phyloP scores from a whole-genome alignment of 768 basidiomycete genomes.

The Tephrocybe rancida region DNA sequence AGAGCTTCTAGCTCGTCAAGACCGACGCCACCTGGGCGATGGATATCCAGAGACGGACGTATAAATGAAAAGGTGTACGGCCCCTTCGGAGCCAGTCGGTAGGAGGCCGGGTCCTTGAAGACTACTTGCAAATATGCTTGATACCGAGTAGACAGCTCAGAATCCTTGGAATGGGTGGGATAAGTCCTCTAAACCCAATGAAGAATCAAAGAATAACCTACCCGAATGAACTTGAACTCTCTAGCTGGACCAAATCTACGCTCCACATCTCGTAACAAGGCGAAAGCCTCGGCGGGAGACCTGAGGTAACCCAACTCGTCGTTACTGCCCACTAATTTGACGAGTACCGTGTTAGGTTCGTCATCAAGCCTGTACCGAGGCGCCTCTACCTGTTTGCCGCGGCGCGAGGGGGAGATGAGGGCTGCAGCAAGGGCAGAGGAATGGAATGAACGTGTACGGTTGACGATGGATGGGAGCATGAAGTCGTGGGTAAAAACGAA shows the following conservation, averaged over 20 bases:
- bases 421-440: not conserved
- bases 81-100: conserved; percentile 33
- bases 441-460: conserved; percentile 9
- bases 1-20: conserved; percentile 35
- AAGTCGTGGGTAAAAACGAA: conserved; percentile 18
- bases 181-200: not conserved
- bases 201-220: conserved; percentile 23
- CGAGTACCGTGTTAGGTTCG: not conserved
- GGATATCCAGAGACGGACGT: conserved; percentile 18
- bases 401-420: not conserved
- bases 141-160: conserved; percentile 44
- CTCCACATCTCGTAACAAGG: conserved; percentile 58
- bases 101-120: conserved; percentile 47
- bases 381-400: not conserved
- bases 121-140: conserved; percentile 42
- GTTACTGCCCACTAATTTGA: not conserved
- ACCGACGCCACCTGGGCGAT: conserved; percentile 33
- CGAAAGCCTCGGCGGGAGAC: conserved; percentile 52
- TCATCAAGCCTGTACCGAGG: not conserved
- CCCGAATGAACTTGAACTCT: conserved; percentile 44
- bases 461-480: not conserved
- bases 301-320: conserved; percentile 26
- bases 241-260: conserved; percentile 50
- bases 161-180: conserved; percentile 39
- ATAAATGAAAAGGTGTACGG: conserved; percentile 29